Conservation (phyloP, 2,329 filamentous ascomycete genomes). For the Exophiala oligosperma region DNA sequence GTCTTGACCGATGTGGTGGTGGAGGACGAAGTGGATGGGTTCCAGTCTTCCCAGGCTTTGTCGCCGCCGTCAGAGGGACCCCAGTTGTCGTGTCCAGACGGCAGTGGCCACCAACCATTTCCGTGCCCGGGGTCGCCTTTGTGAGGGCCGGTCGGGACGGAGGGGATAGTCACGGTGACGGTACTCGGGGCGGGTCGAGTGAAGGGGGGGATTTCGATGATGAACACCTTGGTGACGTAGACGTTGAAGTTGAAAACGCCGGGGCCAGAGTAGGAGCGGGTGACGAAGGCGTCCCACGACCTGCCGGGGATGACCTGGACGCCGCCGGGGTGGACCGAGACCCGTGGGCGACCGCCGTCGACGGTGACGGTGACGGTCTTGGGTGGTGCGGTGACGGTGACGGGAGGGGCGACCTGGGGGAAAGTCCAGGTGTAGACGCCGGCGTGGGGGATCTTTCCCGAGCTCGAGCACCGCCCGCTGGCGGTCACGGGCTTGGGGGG, state of each 20-base stretch:
- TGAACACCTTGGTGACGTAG: constrained; percentile 10
- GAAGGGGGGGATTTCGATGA: background rate
- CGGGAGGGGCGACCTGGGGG: constrained; percentile 11
- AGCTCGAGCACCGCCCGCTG: background rate
- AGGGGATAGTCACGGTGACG: background rate
- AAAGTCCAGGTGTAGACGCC: constrained; percentile 17
- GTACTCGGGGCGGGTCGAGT: constrained; percentile 1
- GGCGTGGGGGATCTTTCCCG: background rate
- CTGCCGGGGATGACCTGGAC: background rate
- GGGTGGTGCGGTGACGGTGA: background rate
- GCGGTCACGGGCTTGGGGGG: background rate
- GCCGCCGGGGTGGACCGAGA: background rate
- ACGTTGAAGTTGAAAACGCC: constrained; percentile 14
- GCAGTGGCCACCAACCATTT: constrained; percentile 2
- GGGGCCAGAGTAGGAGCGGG: constrained; percentile 5
- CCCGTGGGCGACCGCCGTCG: background rate
- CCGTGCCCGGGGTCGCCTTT: background rate
- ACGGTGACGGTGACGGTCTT: constrained; percentile 4
- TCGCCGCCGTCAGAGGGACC: background rate
- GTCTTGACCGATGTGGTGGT: background rate
- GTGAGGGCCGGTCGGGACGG: background rate
- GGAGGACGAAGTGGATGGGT: background rate
- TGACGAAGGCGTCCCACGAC: constrained; percentile 10
- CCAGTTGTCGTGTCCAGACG: background rate
- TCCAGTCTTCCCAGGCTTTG: constrained; percentile 6